Base-by-base conservation (phyloP, 2,329 filamentous ascomycete genomes). In the Neospermospora avenae region DNA sequence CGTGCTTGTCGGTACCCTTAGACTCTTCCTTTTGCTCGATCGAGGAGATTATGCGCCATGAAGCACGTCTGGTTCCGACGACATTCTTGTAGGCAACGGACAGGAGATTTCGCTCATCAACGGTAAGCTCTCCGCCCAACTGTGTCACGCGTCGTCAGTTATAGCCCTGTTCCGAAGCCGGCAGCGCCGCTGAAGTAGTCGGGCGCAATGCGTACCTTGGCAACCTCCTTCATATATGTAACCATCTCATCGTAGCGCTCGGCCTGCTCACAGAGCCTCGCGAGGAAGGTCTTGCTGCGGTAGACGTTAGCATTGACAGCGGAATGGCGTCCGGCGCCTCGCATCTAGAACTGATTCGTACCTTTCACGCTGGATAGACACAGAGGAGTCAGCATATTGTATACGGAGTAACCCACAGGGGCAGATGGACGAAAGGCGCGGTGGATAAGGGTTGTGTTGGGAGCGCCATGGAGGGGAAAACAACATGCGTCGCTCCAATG, bases 201-300 rank as follows among this genome's bases (percentile, higher is more conserved):
- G 37, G 72, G 46, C 41, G 46, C 24, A 62, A 65, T 53, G 63
- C 69, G 57, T 86, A 89, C 87, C 83, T 96, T 96, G 80, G 93
- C 93, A 74, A 98, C 93, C 89, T 97, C 92, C 91, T 98, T 98
- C 95, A 98, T 98, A 84, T 93, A 97, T 76, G 88, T 92, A 73
- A 98, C 93, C 93, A 98, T 98, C 83, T 98, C 95, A 93, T 99
- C 93, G 82, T 99, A 99, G 77, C 93, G 93, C 86, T 98, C 95
- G 77, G 95, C 95, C 88, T 99, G 95, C 90, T 98, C 95, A 85
- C 95, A 98, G 77, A 99, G 92, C 83, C 95, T 89, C 80, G 95
- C 95, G 79, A 98, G 91, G 86, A 98, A 98, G 77, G 95, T 98
- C 89, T 98, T 98, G 89, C 92, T 96, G 78, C 76, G 14, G 53